These are phyloP conservation scores for Boletus semigastroideus DNA, from an alignment of 1,284 basidiomycete species.

Conservation along the genomic window DNA sequence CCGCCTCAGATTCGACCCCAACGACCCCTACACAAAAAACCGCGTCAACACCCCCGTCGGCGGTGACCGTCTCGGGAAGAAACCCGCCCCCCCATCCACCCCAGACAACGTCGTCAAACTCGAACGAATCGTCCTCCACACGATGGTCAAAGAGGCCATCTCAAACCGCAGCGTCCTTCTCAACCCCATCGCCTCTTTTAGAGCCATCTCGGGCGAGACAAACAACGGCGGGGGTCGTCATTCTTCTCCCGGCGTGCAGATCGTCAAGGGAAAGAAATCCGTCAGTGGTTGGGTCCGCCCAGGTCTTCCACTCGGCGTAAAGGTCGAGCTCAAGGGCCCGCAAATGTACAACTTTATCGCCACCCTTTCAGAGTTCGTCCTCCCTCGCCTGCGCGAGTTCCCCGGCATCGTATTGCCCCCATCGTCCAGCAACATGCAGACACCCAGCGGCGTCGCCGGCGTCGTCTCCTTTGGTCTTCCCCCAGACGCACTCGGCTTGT, in stretches of 20 bases:
- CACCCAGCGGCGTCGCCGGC: slow-evolving; percentile 78
- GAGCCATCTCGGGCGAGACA: slow-evolving; percentile 86
- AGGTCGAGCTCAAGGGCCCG: slow-evolving; percentile 87
- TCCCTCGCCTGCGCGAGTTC: slow-evolving; percentile 92
- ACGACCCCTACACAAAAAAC: slow-evolving; percentile 77
- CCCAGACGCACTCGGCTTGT: slow-evolving; percentile 83
- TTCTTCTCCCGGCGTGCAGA: slow-evolving; percentile 74
- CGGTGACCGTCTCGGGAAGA: slow-evolving; percentile 65
- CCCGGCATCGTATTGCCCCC: slow-evolving; percentile 76
- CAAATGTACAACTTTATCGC: slow-evolving; percentile 95
- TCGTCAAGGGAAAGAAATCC: slow-evolving; percentile 77
- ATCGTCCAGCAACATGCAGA: slow-evolving; percentile 56
- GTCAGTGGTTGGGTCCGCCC: slow-evolving; percentile 87
- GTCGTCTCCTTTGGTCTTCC: slow-evolving; percentile 89
- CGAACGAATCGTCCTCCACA: slow-evolving; percentile 84
- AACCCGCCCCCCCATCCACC: slow-evolving; percentile 61
- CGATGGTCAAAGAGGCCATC: slow-evolving; percentile 80
- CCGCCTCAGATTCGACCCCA: slow-evolving; percentile 71
- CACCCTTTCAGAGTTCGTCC: slow-evolving; percentile 88
- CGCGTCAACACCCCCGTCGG: slow-evolving; percentile 74
- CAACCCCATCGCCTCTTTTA: slow-evolving; percentile 82
- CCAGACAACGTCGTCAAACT: slow-evolving; percentile 72
- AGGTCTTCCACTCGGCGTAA: slow-evolving; percentile 82
- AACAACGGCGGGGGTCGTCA: slow-evolving; percentile 66
- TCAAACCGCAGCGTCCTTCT: slow-evolving; percentile 78